These are phyloP conservation scores for Anisodus acutangulus DNA, from an alignment of 257 asterid species.

Conservation along the genomic window DNA sequence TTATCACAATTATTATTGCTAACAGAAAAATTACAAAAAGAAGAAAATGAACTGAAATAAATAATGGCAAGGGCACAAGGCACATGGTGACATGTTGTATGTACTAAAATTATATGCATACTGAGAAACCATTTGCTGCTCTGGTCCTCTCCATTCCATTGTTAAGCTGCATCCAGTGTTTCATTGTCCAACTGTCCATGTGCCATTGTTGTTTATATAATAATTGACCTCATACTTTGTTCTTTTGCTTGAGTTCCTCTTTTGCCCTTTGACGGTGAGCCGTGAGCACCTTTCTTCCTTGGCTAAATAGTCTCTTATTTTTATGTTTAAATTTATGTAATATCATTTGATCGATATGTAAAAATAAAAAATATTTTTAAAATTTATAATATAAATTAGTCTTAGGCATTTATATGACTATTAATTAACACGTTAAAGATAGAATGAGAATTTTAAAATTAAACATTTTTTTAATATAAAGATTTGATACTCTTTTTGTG, in stretches of 20 bases:
- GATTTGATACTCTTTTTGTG: too few species aligned
- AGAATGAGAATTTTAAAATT: too few species aligned
- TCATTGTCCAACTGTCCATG: constrained; percentile 26
- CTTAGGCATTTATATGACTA: too few species aligned
- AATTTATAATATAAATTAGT: too few species aligned
- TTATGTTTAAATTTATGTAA: too few species aligned
- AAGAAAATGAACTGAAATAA: not conserved
- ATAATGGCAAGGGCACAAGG: not conserved
- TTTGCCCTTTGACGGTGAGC: constrained; percentile 25
- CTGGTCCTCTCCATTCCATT: not conserved
- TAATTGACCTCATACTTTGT: constrained; percentile 1
- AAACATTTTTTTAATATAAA: too few species aligned
- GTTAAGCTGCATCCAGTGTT: constrained; percentile 23
- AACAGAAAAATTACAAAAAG: not conserved
- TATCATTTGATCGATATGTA: too few species aligned
- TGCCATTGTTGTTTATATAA: constrained; percentile 19
- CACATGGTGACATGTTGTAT: constrained; percentile 24
- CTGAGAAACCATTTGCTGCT: constrained; percentile 1
- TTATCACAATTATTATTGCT: not conserved
- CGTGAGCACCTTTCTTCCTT: not conserved
- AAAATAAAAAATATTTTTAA: too few species aligned
- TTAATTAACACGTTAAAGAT: too few species aligned
- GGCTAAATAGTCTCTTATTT: too few species aligned
- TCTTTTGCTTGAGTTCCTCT: not conserved
- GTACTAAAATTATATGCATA: not conserved